These are phyloP conservation scores for Trametes gibbosa DNA, from an alignment of 768 basidiomycete genomes.

Conservation along the genomic window DNA sequence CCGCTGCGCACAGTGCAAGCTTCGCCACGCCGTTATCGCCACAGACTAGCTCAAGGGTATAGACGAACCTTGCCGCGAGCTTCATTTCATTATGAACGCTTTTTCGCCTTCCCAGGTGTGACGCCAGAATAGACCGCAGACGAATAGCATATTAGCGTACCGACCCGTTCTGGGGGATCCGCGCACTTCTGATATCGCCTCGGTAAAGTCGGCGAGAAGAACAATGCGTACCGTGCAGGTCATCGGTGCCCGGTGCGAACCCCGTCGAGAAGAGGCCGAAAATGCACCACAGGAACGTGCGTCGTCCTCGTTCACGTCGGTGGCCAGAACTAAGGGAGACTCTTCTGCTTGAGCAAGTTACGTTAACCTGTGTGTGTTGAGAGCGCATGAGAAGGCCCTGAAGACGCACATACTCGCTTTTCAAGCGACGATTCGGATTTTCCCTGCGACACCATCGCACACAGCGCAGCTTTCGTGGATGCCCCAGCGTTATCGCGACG, in stretches of 20 bases:
- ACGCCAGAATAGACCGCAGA: not conserved
- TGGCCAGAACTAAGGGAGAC: not conserved
- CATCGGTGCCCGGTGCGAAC: not conserved
- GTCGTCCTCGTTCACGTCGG: not conserved
- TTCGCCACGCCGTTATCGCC: not conserved
- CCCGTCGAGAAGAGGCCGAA: not conserved
- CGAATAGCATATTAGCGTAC: conserved; percentile 1
- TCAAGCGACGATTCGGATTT: no score
- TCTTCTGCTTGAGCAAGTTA: not conserved
- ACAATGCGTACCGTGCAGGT: not conserved
- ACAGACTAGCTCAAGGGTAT: not conserved
- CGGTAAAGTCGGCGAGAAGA: conserved; percentile 5
- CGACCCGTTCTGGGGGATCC: not conserved
- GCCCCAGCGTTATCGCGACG: not conserved
- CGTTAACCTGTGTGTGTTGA: not conserved
- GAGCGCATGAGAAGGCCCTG: not conserved
- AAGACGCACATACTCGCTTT: not conserved
- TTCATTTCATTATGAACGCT: not conserved
- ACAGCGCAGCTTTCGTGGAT: not conserved
- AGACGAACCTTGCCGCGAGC: not conserved
- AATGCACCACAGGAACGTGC: not conserved
- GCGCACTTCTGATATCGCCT: not conserved
- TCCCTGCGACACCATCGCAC: no score
- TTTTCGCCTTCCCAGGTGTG: not conserved
- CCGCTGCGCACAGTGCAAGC: not conserved